Conservation (phyloP, 2,329 filamentous ascomycete genomes). For the Penicillium sp. region DNA sequence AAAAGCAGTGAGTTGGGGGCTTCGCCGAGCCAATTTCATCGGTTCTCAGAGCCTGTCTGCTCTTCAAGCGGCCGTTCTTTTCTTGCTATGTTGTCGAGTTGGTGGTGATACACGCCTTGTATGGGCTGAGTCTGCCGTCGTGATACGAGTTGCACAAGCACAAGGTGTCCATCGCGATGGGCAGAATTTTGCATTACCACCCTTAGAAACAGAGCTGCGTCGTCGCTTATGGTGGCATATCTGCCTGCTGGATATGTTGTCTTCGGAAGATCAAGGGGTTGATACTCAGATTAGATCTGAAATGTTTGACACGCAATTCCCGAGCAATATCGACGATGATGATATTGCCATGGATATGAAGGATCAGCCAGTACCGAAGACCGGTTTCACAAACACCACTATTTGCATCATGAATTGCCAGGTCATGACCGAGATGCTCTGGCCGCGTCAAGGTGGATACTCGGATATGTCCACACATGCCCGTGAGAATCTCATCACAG, state of each 20-base stretch:
- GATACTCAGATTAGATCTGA: conserved; percentile 27
- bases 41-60: conserved; percentile 10
- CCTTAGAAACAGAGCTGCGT: conserved; percentile 29
- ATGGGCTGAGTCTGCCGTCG: conserved; percentile 14
- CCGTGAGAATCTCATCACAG: conserved; percentile 25
- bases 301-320: conserved; percentile 27
- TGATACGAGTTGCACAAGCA: conserved; percentile 14
- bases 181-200: neutral
- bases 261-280: conserved; percentile 28
- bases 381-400: conserved; percentile 28
- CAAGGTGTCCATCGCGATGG: conserved; percentile 14
- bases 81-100: conserved; percentile 15
- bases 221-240: conserved; percentile 34
- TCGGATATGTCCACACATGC: neutral
- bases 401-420: conserved; percentile 23
- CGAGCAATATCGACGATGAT: conserved; percentile 27
- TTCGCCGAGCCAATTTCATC: conserved; percentile 18
- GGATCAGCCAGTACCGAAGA: conserved; percentile 3
- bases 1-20: conserved; percentile 9
- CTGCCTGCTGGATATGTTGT: conserved; percentile 29
- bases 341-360: conserved; percentile 21
- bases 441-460: conserved; percentile 5
- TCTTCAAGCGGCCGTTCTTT: conserved; percentile 22
- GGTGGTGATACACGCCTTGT: conserved; percentile 11
- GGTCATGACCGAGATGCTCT: conserved; percentile 17